Evolutionary conservation across 441 rosid genomes (phyloP).

Genomic region (Erodium texanum): DNA sequence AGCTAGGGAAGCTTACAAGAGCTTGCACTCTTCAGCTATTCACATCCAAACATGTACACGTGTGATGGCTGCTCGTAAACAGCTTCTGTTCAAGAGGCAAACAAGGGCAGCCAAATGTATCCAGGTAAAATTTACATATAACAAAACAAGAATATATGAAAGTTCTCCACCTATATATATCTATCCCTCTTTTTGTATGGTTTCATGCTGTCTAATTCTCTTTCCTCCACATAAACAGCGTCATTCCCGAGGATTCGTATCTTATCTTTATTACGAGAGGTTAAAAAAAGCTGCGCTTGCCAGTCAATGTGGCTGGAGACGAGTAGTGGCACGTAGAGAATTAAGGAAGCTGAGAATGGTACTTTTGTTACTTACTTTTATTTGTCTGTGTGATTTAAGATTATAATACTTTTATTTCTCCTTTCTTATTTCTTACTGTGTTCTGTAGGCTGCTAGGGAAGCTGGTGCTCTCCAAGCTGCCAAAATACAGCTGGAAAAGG

Average conservation of each 20-base stretch:
- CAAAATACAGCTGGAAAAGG: slow-evolving; percentile 69
- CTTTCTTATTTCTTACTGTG: slow-evolving; percentile 1
- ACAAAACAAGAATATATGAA: not conserved
- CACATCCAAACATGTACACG: slow-evolving; percentile 69
- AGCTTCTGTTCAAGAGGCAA: slow-evolving; percentile 41
- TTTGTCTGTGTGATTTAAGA: slow-evolving; percentile 4
- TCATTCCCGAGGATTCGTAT: slow-evolving; percentile 49
- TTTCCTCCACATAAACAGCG: slow-evolving; percentile 35
- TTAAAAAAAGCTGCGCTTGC: slow-evolving; percentile 55
- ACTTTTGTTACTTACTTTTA: slow-evolving; percentile 16
- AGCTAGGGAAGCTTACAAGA: slow-evolving; percentile 47
- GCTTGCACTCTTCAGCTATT: slow-evolving; percentile 41
- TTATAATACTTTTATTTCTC: not conserved
- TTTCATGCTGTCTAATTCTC: slow-evolving; percentile 6
- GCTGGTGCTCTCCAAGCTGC: slow-evolving; percentile 95
- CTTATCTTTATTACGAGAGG: slow-evolving; percentile 33
- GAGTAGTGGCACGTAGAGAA: slow-evolving; percentile 60
- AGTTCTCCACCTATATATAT: not conserved
- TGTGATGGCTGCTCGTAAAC: slow-evolving; percentile 59
- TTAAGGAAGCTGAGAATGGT: slow-evolving; percentile 71
- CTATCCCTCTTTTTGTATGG: slow-evolving; percentile 5
- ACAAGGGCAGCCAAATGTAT: slow-evolving; percentile 53
- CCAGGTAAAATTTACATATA: slow-evolving; percentile 46
- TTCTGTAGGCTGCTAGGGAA: slow-evolving; percentile 78
- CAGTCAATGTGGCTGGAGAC: slow-evolving; percentile 77